A percentile compares a stretch with the other conserved stretches of the same genome.
phyloP scores from a whole-genome alignment of 192 early-diverging fungal species.

The Powellomyces hirtus region DNA sequence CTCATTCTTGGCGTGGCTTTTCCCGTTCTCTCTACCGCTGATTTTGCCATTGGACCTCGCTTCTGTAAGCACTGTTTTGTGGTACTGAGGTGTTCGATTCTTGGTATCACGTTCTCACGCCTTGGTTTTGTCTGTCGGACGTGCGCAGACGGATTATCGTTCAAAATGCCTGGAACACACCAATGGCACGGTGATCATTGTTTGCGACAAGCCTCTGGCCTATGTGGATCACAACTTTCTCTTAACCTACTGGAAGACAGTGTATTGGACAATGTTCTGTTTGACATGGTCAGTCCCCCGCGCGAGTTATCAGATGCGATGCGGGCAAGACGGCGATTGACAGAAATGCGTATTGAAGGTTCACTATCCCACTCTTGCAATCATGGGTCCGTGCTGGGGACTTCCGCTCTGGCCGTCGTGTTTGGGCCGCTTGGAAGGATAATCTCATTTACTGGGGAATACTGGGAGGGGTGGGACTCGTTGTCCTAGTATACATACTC shows the following conservation, averaged over 20 bases:
- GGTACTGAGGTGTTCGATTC: neutral
- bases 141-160: constrained; percentile 64
- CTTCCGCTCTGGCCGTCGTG: constrained; percentile 64
- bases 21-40: constrained; percentile 88
- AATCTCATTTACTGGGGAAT: constrained; percentile 82
- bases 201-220: constrained; percentile 73
- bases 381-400: constrained; percentile 84
- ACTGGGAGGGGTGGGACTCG: constrained; percentile 63
- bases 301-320: neutral
- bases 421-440: constrained; percentile 73
- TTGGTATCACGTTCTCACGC: too few species aligned
- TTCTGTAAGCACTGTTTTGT: constrained; percentile 24
- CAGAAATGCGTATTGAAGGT: constrained; percentile 30
- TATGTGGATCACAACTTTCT: constrained; percentile 73
- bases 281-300: constrained; percentile 70
- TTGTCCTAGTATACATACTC: constrained; percentile 73
- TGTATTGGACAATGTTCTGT: constrained; percentile 90
- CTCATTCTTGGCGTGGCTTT: constrained; percentile 77
- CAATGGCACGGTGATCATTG: neutral
- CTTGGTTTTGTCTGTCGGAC: too few species aligned
- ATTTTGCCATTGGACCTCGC: constrained; percentile 88
- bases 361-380: constrained; percentile 79
- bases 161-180: constrained; percentile 50
- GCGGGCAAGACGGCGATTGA: neutral
- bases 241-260: constrained; percentile 71